These are phyloP conservation scores for Ganoderma boninense DNA, from an alignment of 1,284 basidiomycete genomes.

Conservation along the genomic window DNA sequence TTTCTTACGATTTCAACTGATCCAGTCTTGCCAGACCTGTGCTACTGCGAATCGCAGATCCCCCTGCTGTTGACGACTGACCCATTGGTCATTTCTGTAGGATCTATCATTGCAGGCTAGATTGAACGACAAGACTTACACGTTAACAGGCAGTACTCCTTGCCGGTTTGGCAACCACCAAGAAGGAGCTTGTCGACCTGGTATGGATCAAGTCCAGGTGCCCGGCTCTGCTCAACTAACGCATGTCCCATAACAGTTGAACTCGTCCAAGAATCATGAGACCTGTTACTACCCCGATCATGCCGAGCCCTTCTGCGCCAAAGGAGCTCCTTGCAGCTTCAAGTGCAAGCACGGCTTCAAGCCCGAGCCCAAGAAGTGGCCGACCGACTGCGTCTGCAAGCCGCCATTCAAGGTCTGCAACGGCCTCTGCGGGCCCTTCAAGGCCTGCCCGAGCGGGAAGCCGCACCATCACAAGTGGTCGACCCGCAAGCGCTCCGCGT, in stretches of 20 bases:
- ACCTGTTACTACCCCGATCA: conserved; percentile 54
- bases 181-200: conserved; percentile 42
- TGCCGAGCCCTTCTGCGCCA: conserved; percentile 46
- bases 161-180: conserved; percentile 43
- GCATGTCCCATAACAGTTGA: conserved; percentile 34
- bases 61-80: conserved; percentile 45
- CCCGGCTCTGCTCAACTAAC: too few species aligned
- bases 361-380: conserved; percentile 41
- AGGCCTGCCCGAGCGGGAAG: conserved; percentile 46
- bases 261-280: conserved; percentile 32
- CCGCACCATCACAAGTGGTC: conserved; percentile 41
- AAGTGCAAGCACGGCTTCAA: conserved; percentile 53
- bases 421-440: conserved; percentile 52
- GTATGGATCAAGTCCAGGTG: conserved; percentile 36
- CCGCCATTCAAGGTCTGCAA: conserved; percentile 54
- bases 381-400: conserved; percentile 50
- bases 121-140: not conserved
- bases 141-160: conserved; percentile 37
- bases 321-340: conserved; percentile 52
- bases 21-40: conserved; percentile 41
- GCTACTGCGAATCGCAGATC: conserved; percentile 50
- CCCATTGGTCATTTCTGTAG: conserved; percentile 34
- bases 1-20: conserved; percentile 3
- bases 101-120: not conserved
- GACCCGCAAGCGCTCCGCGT: conserved; percentile 31